Evolutionary conservation across 225 moss, liverwort and hornwort species (phyloP), one percentile per base, ranked within the genome.

Genomic region (Sphagnum tenellum): DNA sequence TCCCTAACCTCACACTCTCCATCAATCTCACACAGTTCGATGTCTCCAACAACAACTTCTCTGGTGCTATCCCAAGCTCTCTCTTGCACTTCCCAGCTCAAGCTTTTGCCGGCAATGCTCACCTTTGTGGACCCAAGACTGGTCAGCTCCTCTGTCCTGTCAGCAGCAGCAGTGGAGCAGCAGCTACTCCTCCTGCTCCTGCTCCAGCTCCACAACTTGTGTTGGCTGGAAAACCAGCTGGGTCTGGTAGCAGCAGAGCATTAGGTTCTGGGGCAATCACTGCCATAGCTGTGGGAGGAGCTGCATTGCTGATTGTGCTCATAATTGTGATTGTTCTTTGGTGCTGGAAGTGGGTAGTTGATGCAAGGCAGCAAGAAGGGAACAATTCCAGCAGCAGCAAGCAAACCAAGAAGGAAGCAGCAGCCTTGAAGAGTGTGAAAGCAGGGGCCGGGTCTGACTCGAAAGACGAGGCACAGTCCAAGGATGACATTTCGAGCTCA

Each of bases 281-380:
- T 55, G 90, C 79, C 5, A 90, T 90, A 46, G 85, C 81, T 14
- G 66, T 88, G 2, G 88, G 85, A 9, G 88, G 81, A 66, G 79
- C 83, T 4, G 73, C 67, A 4, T 65, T 82, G n/a, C 66, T 90
- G 68, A 73, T 86, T 8, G 73, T 90, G 47, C 71, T 88, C 46
- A 81, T 71, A 46, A 64, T 88, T 9, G 76, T 72, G 1, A 81
- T 78, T 3, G 67, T 86, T 54, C 66, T 72, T n/a, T 90, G 71
- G 73, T 90, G 83, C 45, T 86, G 85, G 85, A 78, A 74, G 49
- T 29, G 29, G 29, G 29, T 29, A 29, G 29, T 29, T 29, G 29
- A 29, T 29, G 29, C 29, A 29, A 29, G 29, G 29, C 29, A 29
- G 29, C 29, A 29, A 29, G 29, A 29, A 29, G 29, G 29, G 29